A percentile compares a stretch with the other conserved stretches of the same genome.
These are phyloP conservation scores for Neonectria ditissima DNA, from an alignment of 2,329 filamentous ascomycete species.

Conservation along the genomic window DNA sequence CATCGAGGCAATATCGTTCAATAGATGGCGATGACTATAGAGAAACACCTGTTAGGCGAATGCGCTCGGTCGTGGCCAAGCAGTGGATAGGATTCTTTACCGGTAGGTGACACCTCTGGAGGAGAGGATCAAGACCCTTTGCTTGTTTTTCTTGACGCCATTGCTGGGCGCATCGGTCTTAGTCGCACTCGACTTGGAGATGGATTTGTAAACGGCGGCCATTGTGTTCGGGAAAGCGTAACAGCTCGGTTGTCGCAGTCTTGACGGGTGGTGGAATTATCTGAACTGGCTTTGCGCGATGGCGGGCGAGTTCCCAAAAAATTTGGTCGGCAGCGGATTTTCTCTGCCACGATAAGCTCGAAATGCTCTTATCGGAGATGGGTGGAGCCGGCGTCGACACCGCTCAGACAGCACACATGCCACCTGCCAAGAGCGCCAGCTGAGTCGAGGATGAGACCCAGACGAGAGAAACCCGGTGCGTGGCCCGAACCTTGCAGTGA, in stretches of 20 bases:
- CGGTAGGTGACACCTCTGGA: conserved; percentile 92
- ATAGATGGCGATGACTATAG: conserved; percentile 86
- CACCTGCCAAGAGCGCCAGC: conserved; percentile 1
- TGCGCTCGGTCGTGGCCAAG: conserved; percentile 21
- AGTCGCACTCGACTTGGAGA: conserved; percentile 69
- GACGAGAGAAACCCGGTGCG: conserved; percentile 3
- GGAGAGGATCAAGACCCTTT: conserved; percentile 88
- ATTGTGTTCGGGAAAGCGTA: conserved; percentile 50
- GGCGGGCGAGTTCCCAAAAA: conserved; percentile 43
- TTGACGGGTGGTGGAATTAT: conserved; percentile 32
- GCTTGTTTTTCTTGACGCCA: conserved; percentile 72
- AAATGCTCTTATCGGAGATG: conserved; percentile 44
- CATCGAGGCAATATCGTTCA: conserved; percentile 88
- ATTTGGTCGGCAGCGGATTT: conserved; percentile 45
- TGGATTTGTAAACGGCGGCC: conserved; percentile 81
- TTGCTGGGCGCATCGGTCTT: conserved; percentile 63
- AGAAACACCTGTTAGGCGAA: conserved; percentile 29
- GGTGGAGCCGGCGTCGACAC: conserved; percentile 34
- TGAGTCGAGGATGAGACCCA: background rate
- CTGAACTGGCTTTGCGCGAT: conserved; percentile 36
- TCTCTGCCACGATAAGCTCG: conserved; percentile 48
- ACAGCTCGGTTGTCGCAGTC: conserved; percentile 32
- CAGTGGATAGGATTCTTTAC: conserved; percentile 56
- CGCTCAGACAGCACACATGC: conserved; percentile 32
- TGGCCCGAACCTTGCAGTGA: background rate